Evolutionary conservation across 176 grass and related monocot genomes (phyloP).

Genomic region (Chloris gayana): DNA sequence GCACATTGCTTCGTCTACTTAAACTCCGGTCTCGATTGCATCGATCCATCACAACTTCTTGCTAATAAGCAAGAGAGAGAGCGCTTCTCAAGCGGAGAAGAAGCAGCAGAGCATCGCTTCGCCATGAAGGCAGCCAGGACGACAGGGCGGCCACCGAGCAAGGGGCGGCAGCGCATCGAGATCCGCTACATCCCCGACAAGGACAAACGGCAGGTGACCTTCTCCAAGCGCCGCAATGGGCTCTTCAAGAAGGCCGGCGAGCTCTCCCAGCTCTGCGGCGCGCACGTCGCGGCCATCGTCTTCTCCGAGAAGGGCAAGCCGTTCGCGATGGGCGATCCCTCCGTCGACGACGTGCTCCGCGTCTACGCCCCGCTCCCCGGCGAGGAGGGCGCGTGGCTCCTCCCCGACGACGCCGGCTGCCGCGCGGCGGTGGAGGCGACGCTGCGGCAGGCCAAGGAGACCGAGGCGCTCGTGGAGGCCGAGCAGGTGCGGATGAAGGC

Average conservation of each 20-base stretch:
- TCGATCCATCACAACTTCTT: neutral
- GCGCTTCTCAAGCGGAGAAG: neutral
- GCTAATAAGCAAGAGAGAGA: neutral
- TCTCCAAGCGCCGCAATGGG: slow-evolving; percentile 51
- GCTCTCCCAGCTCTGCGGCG: slow-evolving; percentile 51
- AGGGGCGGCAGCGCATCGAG: slow-evolving; percentile 27
- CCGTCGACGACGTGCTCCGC: slow-evolving; percentile 1
- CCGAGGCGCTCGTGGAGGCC: neutral
- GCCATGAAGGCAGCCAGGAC: neutral
- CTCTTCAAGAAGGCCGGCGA: slow-evolving; percentile 69
- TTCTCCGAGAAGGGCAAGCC: slow-evolving; percentile 46
- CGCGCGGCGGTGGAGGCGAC: neutral
- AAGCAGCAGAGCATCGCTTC: neutral
- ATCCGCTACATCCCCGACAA: slow-evolving; percentile 27
- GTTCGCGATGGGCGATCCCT: slow-evolving; percentile 20
- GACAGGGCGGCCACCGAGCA: neutral
- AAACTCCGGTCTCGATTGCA: neutral
- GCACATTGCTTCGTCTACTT: neutral
- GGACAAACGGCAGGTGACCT: slow-evolving; percentile 18
- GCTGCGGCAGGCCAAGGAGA: neutral
- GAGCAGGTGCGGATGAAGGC: neutral
- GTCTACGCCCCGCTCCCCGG: neutral
- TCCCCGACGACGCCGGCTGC: neutral
- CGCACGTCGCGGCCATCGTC: slow-evolving; percentile 46
- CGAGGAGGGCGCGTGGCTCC: neutral